These are phyloP conservation scores for Tetradesmus lagerheimii DNA, from an alignment of 139 green algal genomes.

Conservation along the genomic window DNA sequence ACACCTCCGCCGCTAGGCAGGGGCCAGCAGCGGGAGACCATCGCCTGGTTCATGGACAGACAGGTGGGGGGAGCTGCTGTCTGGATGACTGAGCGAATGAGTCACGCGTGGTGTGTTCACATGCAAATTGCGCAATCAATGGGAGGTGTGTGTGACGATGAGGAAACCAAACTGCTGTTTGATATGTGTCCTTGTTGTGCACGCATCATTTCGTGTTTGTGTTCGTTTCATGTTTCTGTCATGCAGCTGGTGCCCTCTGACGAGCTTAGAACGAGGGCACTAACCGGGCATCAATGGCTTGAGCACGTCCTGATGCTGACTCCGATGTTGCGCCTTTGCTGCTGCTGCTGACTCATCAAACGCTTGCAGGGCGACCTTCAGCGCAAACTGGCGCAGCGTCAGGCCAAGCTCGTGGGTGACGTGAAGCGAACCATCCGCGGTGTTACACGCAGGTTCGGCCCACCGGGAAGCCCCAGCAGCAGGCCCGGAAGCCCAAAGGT, in stretches of 20 bases:
- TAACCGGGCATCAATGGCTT: too few species aligned
- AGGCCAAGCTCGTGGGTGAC: background rate
- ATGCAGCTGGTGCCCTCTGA: too few species aligned
- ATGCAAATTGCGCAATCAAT: too few species aligned
- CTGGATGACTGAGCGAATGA: too few species aligned
- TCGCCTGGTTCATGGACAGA: conserved; percentile 76
- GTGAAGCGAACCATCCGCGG: conserved; percentile 2
- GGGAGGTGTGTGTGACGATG: too few species aligned
- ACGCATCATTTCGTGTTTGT: too few species aligned
- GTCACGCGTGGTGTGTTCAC: too few species aligned
- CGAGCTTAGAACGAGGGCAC: too few species aligned
- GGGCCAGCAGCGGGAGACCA: conserved; percentile 65
- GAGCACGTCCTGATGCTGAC: too few species aligned
- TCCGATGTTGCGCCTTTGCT: background rate
- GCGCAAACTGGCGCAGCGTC: conserved; percentile 28
- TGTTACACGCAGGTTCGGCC: background rate
- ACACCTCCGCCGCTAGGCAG: conserved; percentile 20
- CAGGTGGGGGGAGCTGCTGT: conserved; percentile 24
- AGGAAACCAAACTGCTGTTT: too few species aligned
- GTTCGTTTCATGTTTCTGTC: too few species aligned
- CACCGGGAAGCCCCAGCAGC: background rate
- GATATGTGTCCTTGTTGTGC: too few species aligned
- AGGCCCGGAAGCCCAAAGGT: background rate
- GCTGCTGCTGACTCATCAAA: background rate
- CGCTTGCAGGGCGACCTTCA: conserved; percentile 13